Base-by-base conservation (phyloP, 2,329 filamentous ascomycete genomes). In the Penicillium sp. region DNA sequence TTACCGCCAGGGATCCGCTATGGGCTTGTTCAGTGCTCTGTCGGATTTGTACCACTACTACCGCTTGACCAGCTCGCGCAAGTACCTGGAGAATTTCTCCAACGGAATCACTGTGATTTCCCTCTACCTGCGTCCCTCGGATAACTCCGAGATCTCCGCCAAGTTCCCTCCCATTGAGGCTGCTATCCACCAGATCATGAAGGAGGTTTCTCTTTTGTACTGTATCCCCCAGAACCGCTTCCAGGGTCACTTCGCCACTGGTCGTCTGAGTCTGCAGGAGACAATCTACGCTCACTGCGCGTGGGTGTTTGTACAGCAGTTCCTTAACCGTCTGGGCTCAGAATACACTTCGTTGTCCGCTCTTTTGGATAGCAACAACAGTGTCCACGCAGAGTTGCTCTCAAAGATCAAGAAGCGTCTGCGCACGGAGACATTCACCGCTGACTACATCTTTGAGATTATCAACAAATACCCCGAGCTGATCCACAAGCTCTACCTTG, bases 11-110 rank as follows among this genome's bases (percentile, higher is more conserved):
- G 88, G 92, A 61, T 96, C 93, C 17, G 94, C 94, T 30, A 83
- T 91, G 65, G 94, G 94, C 61, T 81, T 99, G 68, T 99, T 99
- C 83, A 96, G 92, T 66, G 91, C 94, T 28, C 79, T 99, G 66
- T 96, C 90, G 62, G 92, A 97, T 73, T 81, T 99, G 36, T 99
- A 99, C 80, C 94, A 99, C 78, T 97, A 97, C 84, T 99, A 99
- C 71, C 93, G 94, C 41, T 84, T 97, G 59, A 99, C 94, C 2
- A 96, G 90, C 69, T 94, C 94, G 28, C 85, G 94, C 66, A 99
- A 99, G 79, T 99, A 99, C 70, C 89, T 99, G 45, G 90, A 99
- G 78, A 94, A 97, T 77, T 99, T 99, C 81, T 94, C 92, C 69
- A 99, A 99, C 75, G 94, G 94, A 59, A 95, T 97, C 73, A 96